Evolutionary conservation across 352 stramenopile species (phyloP), one percentile per base, ranked within the genome.

Genomic region (Aphanomyces stellatus): DNA sequence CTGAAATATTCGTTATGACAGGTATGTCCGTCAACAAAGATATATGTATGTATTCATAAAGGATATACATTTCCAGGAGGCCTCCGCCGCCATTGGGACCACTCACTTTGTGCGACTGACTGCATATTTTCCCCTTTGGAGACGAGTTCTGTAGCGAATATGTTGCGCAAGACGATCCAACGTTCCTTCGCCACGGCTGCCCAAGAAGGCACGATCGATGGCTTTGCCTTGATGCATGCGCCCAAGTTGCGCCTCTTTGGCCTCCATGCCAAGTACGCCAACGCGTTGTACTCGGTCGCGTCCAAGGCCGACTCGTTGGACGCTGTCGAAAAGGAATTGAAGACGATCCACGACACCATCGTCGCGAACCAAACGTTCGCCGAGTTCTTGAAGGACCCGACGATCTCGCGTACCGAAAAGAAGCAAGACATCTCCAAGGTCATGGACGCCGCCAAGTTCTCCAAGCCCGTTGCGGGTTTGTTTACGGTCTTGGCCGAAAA

Each of bases 401-500:
- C 97, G 69, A 97, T 99, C 69, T 79, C 87, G 51, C 93, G 95
- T 71, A 79, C 88, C 30, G 93, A 90, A 25, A 99, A 99, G 77
- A 88, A 98, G 65, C 80, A 96, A 65, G 81, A 93, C 53, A 93
- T 98, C 65, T 77, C 94, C 53, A 90, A 93, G 75, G 83, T 94
- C 49, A 92, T 91, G 76, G 78, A 90, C 62, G 73, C 90, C 67
- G 87, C 76, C 74, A 98, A 98, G 76, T 93, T 97, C 68, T 96
- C 88, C 48, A 84, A 90, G 70, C 95, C 97, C 19, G 97, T 98
- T 42, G 77, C 92, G 60, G 97, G 97, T 75, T 81, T 99, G 33
- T 98, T 99, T 74, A 91, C 96, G 27, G 95, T 97, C 53, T 81
- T 99, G 35, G 95, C 96, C 19, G 96, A 97, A 69, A 99, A 99